These are phyloP conservation scores for Areca catechu DNA, from an alignment of 176 grass and related monocot genomes.

Conservation along the genomic window DNA sequence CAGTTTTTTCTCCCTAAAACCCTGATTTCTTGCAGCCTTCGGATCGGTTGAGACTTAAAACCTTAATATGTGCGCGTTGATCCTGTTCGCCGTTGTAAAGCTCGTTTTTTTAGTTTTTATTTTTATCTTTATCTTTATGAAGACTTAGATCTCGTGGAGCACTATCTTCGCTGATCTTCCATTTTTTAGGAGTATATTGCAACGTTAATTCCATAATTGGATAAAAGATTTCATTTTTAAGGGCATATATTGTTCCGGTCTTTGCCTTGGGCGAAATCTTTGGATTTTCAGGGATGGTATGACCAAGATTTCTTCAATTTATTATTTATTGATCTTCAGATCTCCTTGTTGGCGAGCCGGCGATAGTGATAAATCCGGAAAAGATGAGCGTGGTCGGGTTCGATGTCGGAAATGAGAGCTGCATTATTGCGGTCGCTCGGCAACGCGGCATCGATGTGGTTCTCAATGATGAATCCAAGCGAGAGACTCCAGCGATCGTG, in stretches of 20 bases:
- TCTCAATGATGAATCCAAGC: conserved; percentile 89
- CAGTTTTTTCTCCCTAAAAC: too few relatives aligned
- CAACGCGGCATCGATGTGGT: conserved; percentile 87
- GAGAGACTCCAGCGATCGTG: conserved; percentile 77
- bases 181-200: neutral
- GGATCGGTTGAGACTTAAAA: too few relatives aligned
- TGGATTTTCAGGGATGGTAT: neutral
- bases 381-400: conserved; percentile 93
- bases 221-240: neutral
- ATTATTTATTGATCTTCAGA: conserved; percentile 6
- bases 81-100: too few relatives aligned
- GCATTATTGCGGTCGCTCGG: conserved; percentile 74
- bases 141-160: too few relatives aligned
- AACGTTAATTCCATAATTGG: neutral
- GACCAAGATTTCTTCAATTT: neutral
- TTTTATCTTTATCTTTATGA: too few relatives aligned
- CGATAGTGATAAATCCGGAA: conserved; percentile 10
- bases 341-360: conserved; percentile 13
- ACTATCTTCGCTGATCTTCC: too few relatives aligned
- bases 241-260: neutral
- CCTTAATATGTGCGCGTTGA: too few relatives aligned
- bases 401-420: conserved; percentile 78
- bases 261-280: neutral
- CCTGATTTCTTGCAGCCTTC: too few relatives aligned
- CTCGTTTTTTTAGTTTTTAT: too few relatives aligned